A percentile compares a stretch with the other conserved stretches of the same genome.
phyloP scores from a whole-genome alignment of 192 early-diverging fungal species.

The Coemansia sp. region DNA sequence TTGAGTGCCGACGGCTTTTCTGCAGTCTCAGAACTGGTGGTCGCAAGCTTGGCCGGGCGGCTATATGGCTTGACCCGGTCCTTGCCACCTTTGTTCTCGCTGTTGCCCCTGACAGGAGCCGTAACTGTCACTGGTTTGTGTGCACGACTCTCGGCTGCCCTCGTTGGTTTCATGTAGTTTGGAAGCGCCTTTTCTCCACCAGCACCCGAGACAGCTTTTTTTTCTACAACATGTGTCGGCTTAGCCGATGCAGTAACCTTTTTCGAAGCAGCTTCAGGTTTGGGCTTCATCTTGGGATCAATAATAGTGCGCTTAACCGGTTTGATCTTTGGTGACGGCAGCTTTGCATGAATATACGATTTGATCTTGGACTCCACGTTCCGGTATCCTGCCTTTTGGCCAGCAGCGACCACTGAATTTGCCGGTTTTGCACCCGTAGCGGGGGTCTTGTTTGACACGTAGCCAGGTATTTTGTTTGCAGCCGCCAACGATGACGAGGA shows the following conservation, averaged over 20 bases:
- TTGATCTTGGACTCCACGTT: conserved; percentile 51
- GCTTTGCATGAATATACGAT: conserved; percentile 42
- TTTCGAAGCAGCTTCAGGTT: conserved; percentile 1
- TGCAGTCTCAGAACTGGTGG: neutral
- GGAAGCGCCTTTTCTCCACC: conserved; percentile 19
- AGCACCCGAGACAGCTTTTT: neutral
- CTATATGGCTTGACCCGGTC: conserved; percentile 32
- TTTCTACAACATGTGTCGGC: neutral
- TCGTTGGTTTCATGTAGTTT: conserved; percentile 42
- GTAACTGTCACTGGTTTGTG: conserved; percentile 5
- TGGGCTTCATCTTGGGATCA: conserved; percentile 10
- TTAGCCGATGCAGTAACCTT: neutral
- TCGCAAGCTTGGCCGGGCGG: conserved; percentile 15
- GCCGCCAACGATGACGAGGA: neutral
- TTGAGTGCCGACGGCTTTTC: neutral
- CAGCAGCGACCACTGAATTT: too few species aligned
- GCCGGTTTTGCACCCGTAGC: neutral
- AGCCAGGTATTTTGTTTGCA: neutral
- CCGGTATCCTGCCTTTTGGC: conserved; percentile 5
- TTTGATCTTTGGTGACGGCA: conserved; percentile 22
- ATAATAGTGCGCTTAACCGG: conserved; percentile 11
- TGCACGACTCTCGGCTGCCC: conserved; percentile 36
- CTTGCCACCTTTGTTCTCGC: conserved; percentile 15
- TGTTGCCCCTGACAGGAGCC: conserved; percentile 5
- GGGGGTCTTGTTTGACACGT: neutral